Evolutionary conservation across 306 rosid species (phyloP), one percentile per base, ranked within the genome.

Genomic region (Fagus crenata): DNA sequence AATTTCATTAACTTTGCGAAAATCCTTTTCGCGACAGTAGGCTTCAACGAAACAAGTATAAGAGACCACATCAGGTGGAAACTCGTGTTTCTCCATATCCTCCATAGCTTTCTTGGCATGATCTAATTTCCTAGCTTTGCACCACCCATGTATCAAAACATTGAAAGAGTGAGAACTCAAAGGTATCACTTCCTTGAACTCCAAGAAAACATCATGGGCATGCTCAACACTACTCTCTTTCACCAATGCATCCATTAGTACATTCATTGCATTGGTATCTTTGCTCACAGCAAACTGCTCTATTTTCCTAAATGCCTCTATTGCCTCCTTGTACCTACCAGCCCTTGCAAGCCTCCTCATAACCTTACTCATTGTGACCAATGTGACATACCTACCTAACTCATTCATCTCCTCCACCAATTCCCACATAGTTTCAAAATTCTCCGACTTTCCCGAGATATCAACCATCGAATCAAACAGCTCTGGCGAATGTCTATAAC

Each of bases 141-240:
- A 94, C 92, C 91, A 92, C 54, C 98, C 96, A 73, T 87, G 85
- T n/a, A 92, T 82, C 88, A 95, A 78, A 78, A 88, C 58, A 84
- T 95, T 94, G 86, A 90, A 89, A 63, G 90, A 81, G 4, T 6
- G 33, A 28, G 69, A 43, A 71, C 77, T 82, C 77, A 84, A 77
- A 14, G 89, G 86, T 56, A 92, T 59, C 1, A 49, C 67, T 53
- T 81, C 77, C 90, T 90, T 86, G 14, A 82, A 84, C 86, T 92
- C 91, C 81, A 79, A 69, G 79, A 84, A 71, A 82, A 83, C 87
- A 32, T 77, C 49, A n/a, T 77, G 81, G 43, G 97, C 97, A 81
- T 65, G 80, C 81, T 95, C 97, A 80, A 90, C 86, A 15, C 93
- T 81, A 0, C 77, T 37, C 78, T 75, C 92, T 86, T 92, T 90